phyloP scores from a whole-genome alignment of 495 filamentous ascomycete species.

The Tricharina praecox region DNA sequence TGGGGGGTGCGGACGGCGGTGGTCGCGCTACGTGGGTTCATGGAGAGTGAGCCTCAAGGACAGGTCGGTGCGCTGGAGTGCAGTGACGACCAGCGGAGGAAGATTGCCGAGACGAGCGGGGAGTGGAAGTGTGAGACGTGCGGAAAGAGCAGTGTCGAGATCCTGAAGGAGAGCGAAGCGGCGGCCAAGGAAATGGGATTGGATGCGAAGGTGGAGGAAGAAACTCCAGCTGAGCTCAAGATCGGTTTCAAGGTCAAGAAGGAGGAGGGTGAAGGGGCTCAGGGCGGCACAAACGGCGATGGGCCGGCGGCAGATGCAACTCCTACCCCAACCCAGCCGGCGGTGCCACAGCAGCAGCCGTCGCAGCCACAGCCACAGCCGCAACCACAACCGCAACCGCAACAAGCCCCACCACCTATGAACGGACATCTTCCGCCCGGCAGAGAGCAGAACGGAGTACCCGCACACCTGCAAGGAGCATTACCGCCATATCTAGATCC shows the following conservation, averaged over 20 bases:
- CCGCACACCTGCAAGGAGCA: too few species aligned
- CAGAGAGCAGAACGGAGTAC: too few species aligned
- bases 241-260: slow-evolving; percentile 37
- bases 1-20: slow-evolving; percentile 80
- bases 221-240: slow-evolving; percentile 41
- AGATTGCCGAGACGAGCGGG: slow-evolving; percentile 45
- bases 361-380: not conserved
- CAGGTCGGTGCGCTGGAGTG: slow-evolving; percentile 83
- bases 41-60: slow-evolving; percentile 55
- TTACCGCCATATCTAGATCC: not conserved
- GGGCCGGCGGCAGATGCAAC: too few species aligned
- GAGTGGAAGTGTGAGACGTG: slow-evolving; percentile 51
- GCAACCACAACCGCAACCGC: not conserved
- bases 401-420: not conserved
- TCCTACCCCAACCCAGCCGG: too few species aligned
- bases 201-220: slow-evolving; percentile 34
- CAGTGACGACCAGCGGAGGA: slow-evolving; percentile 40
- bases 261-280: slow-evolving; percentile 7
- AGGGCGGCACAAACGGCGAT: not conserved
- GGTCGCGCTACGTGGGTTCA: slow-evolving; percentile 52
- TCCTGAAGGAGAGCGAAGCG: slow-evolving; percentile 49
- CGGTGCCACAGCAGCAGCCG: not conserved
- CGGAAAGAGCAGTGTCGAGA: slow-evolving; percentile 41
- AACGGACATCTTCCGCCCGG: too few species aligned
- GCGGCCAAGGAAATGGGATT: slow-evolving; percentile 37